Evolutionary conservation across 2,329 filamentous ascomycete genomes (phyloP).

Genomic region (Aspergillus floridensis): DNA sequence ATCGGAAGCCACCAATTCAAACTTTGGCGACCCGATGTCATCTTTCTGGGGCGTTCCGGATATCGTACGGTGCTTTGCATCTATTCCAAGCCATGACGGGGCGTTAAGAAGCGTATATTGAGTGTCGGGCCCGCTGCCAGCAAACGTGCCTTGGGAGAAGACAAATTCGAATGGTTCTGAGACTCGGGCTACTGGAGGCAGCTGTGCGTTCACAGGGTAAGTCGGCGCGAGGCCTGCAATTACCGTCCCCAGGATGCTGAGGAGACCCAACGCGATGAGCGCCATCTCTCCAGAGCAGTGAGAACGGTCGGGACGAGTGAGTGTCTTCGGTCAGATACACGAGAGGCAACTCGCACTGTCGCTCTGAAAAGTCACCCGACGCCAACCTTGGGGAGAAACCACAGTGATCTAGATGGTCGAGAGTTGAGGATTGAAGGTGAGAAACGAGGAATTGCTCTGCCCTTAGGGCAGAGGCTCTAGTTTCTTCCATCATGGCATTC

Average conservation of each 20-base stretch:
- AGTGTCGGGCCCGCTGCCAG: slow-evolving; percentile 54
- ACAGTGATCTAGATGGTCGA: slow-evolving; percentile 12
- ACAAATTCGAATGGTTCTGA: slow-evolving; percentile 51
- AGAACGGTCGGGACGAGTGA: slow-evolving; percentile 10
- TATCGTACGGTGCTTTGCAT: slow-evolving; percentile 62
- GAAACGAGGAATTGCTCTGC: slow-evolving; percentile 20
- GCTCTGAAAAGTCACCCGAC: slow-evolving; percentile 3
- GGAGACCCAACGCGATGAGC: slow-evolving; percentile 24
- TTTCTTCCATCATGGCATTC: slow-evolving; percentile 23
- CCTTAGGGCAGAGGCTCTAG: slow-evolving; percentile 22
- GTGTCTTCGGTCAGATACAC: slow-evolving; percentile 14
- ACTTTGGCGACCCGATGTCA: slow-evolving; percentile 57
- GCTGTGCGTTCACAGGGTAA: slow-evolving; percentile 81
- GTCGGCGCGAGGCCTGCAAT: slow-evolving; percentile 42
- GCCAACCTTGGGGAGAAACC: slow-evolving; percentile 8
- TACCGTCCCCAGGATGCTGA: slow-evolving; percentile 29
- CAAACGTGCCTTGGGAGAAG: slow-evolving; percentile 64
- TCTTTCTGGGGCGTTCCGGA: slow-evolving; percentile 65
- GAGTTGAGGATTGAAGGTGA: slow-evolving; percentile 10
- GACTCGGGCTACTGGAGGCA: slow-evolving; percentile 73
- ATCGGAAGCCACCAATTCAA: slow-evolving; percentile 70
- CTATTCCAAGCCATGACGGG: slow-evolving; percentile 73
- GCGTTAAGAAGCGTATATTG: slow-evolving; percentile 65
- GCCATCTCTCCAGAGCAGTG: slow-evolving; percentile 25
- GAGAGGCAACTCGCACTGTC: slow-evolving; percentile 15